Base-by-base conservation (phyloP, 1,284 basidiomycete species). In the Porphyrellus sp. region DNA sequence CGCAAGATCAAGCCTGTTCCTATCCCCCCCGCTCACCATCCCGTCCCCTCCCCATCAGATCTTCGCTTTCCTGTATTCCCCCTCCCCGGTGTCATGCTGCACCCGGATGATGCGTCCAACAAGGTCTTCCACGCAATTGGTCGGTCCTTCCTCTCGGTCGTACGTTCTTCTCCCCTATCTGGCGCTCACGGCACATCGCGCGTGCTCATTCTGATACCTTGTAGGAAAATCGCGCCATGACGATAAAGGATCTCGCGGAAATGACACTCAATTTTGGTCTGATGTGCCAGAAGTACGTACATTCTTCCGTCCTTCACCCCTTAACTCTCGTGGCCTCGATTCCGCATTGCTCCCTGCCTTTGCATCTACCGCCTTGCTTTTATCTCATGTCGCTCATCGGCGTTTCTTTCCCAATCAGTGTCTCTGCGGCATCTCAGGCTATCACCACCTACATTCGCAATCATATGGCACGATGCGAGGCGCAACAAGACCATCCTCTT, bases 191-290 rank as follows among this genome's bases (percentile, higher is more conserved):
- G 30, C 54, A n/a, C 42, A 37, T 34, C 34, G 41, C 67, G 54
- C 54, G 39, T 58, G 39, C 31, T 54, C 47, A 49, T 34, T 21
- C 28, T 23, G 20, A 33, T 30, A 33, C 49, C 43, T 42, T 53
- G 49, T 51, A 87, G 85, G 79, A 85, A 65, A 89, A 89, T 69
- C 80, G 85, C 44, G 86, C 86, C 38, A 86, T 89, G 83, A 89
- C 86, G 39, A 84, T 89, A 72, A 89, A 89, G 67, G 86, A 89
- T 72, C 80, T 89, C 50, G 82, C 86, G 38, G 85, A 88, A 59
- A 78, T 84, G 72, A 77, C 80, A 37, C 75, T 83, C 60, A 73
- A 74, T 59, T 78, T 74, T 63, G 87, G 86, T 51, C 73, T 88
- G 13, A 73, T 79, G 56, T 87, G 86, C 69, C 85, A 86, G 73